Base-by-base conservation (phyloP, 1,284 basidiomycete species). In the Omphalotus olearius region DNA sequence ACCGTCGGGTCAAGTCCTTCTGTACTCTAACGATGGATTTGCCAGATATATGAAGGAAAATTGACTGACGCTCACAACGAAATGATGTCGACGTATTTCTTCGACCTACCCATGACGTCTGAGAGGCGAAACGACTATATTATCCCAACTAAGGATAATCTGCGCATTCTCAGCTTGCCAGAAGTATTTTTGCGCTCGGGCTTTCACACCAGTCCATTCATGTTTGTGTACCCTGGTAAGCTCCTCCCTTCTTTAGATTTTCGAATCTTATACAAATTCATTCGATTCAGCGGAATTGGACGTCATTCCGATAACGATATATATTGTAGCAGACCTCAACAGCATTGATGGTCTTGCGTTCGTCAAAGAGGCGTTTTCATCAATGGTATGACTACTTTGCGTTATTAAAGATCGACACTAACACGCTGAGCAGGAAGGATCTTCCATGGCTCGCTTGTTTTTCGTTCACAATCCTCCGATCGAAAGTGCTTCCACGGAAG, bases 271-370 rank as follows among this genome's bases (percentile, higher is more conserved):
- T 5, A 2, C 23, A 2, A 23, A 5, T 23, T 23, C 2, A 2
- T 23, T 23, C 2, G 23, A 54, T 44, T 45, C 49, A 68, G 73
- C 66, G 44, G 74, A 70, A 35, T 61, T 66, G 1, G 69, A 71
- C 13, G 54, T 62, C n/a, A 58, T 75, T 11, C 69, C 71, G 0
- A 53, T 80, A 39, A 82, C 85, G 3, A 69, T 85, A 10, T 88
- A 84, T 65, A 69, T 97, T 28, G 70, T 97, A 4, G 89, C 85
- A 1, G 90, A 98, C 65, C 71, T 98, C 4, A 87, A 97, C 60
- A 79, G 73, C 5, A 65, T 68, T 1, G 74, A 73, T 2, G 90
- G 91, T 0, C 55, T 76, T 11, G 60, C 64, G 3, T 65, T 93
- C 1, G 69, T 86, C 10, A 76, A 71, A 44, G 82, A 86, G 51